Percentiles rank a stretch among this genome's conserved stretches.
Evolutionary conservation across 2,329 filamentous ascomycete species (phyloP).

Genomic region (Plectosphaerella plurivora): DNA sequence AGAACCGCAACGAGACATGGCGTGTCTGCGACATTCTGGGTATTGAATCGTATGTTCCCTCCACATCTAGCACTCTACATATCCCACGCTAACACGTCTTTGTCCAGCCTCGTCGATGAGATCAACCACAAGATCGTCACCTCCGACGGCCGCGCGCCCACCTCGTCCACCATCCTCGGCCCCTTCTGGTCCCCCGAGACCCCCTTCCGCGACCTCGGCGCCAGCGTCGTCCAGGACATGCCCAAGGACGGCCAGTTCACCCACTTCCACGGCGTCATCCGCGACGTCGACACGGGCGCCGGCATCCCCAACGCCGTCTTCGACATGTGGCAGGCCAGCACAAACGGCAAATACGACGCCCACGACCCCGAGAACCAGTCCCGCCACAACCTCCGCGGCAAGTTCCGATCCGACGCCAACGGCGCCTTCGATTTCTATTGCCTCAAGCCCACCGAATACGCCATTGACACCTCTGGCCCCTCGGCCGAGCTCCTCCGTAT

Average conservation of each 20-base stretch:
- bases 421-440: constrained; percentile 61
- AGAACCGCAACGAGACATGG: constrained; percentile 13
- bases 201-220: constrained; percentile 12
- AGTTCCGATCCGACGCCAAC: constrained; percentile 58
- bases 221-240: constrained; percentile 11
- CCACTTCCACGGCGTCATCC: constrained; percentile 11
- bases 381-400: constrained; percentile 60
- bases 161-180: constrained; percentile 11
- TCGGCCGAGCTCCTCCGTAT: constrained; percentile 14
- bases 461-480: constrained; percentile 50
- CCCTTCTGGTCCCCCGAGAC: constrained; percentile 14
- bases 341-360: constrained; percentile 55
- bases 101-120: constrained; percentile 9
- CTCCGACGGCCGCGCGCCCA: constrained; percentile 7
- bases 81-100: background rate
- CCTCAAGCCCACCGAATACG: constrained; percentile 59
- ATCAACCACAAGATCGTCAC: constrained; percentile 11
- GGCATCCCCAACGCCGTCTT: constrained; percentile 40
- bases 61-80: background rate
- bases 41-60: constrained; percentile 8
- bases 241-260: constrained; percentile 9
- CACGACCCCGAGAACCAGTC: constrained; percentile 56
- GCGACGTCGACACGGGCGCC: constrained; percentile 16
- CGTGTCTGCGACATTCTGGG: constrained; percentile 11
- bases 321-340: constrained; percentile 60